phyloP scores from a whole-genome alignment of 2,329 filamentous ascomycete genomes.

The Alternaria triticina region DNA sequence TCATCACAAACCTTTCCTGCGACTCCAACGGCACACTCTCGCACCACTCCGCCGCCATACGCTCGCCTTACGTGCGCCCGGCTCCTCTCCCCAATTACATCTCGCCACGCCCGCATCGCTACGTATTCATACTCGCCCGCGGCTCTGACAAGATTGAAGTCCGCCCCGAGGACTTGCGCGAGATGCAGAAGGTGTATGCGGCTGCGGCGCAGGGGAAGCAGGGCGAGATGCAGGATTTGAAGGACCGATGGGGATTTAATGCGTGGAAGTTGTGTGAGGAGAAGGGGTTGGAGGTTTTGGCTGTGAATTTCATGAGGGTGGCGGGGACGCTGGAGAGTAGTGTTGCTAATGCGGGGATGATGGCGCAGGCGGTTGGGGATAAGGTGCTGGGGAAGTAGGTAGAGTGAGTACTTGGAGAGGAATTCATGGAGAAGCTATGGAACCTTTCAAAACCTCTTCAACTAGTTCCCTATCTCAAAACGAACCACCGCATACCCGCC shows the following conservation, averaged over 20 bases:
- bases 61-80: slow-evolving; percentile 26
- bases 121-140: slow-evolving; percentile 27
- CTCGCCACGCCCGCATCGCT: slow-evolving; percentile 23
- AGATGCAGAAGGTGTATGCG: slow-evolving; percentile 24
- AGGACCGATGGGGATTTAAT: slow-evolving; percentile 32
- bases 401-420: too few relatives aligned
- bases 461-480: too few relatives aligned
- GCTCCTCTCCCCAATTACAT: slow-evolving; percentile 26
- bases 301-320: slow-evolving; percentile 25
- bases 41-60: slow-evolving; percentile 3
- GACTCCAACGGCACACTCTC: slow-evolving; percentile 14
- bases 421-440: not conserved
- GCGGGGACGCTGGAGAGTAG: slow-evolving; percentile 24
- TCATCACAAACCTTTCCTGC: slow-evolving; percentile 23
- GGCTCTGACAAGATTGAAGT: slow-evolving; percentile 8
- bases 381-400: slow-evolving; percentile 9
- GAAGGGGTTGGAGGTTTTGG: slow-evolving; percentile 25
- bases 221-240: slow-evolving; percentile 26
- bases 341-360: slow-evolving; percentile 19
- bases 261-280: slow-evolving; percentile 24
- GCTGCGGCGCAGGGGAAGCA: slow-evolving; percentile 25
- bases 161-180: slow-evolving; percentile 20
- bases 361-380: slow-evolving; percentile 21
- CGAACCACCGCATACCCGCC: too few relatives aligned
- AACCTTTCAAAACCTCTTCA: too few relatives aligned